Percentiles rank a stretch among this genome's conserved stretches.
phyloP scores from a whole-genome alignment of 768 basidiomycete species.

The Pleurotus pulmonarius region DNA sequence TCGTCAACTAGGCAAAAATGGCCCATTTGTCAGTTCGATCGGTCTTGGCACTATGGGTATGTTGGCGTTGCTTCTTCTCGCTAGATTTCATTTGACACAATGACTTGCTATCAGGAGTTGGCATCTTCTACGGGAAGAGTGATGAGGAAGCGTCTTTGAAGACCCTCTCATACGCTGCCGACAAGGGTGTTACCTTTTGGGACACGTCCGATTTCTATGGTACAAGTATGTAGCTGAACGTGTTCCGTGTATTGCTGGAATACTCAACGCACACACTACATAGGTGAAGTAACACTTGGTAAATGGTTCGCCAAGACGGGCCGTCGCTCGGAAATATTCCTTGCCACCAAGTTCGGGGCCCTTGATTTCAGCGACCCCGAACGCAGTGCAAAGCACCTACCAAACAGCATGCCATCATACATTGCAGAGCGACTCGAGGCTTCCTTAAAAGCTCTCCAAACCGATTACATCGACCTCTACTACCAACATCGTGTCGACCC shows the following conservation, averaged over 20 bases:
- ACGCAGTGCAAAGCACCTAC: conserved; percentile 4
- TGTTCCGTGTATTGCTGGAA: not conserved
- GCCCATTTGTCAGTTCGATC: conserved; percentile 21
- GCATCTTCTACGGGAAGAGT: conserved; percentile 18
- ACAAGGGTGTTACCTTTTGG: conserved; percentile 20
- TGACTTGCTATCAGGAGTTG: conserved; percentile 13
- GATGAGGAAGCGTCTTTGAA: conserved; percentile 15
- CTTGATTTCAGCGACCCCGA: conserved; percentile 12
- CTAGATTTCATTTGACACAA: not conserved
- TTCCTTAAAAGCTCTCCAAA: conserved; percentile 15
- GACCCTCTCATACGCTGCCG: conserved; percentile 19
- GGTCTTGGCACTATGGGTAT: conserved; percentile 24
- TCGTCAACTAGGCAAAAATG: conserved; percentile 21
- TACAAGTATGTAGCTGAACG: conserved; percentile 7
- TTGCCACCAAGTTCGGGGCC: conserved; percentile 23
- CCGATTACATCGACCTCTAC: conserved; percentile 22
- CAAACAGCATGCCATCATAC: conserved; percentile 16
- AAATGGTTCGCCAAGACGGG: conserved; percentile 21
- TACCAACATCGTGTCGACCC: conserved; percentile 30
- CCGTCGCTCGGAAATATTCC: conserved; percentile 21
- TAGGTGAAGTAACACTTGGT: conserved; percentile 18
- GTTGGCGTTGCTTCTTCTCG: not conserved
- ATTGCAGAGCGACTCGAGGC: conserved; percentile 12
- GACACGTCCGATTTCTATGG: conserved; percentile 19
- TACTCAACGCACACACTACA: not conserved